These are phyloP conservation scores for Litchi chinensis DNA, from an alignment of 345 rosid genomes.

Conservation along the genomic window DNA sequence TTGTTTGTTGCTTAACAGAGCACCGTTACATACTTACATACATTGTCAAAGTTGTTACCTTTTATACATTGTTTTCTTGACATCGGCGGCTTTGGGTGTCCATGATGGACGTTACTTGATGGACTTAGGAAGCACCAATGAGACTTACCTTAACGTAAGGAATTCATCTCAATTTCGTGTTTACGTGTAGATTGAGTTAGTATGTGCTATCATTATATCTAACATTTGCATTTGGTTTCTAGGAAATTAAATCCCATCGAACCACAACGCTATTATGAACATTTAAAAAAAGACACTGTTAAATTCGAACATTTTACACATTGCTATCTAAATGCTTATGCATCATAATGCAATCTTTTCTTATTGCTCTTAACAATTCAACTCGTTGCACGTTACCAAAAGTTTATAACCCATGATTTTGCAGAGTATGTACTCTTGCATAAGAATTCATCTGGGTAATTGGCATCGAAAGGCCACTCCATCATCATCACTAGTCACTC, in stretches of 20 bases:
- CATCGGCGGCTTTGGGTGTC: too few species aligned
- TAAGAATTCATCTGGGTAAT: constrained; percentile 59
- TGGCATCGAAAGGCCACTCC: constrained; percentile 8
- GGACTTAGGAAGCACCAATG: too few species aligned
- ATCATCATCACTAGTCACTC: not conserved
- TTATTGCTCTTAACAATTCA: not conserved
- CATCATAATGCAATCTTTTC: not conserved
- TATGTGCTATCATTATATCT: constrained; percentile 15
- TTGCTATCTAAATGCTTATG: not conserved
- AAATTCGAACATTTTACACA: constrained; percentile 45
- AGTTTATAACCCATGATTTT: constrained; percentile 18
- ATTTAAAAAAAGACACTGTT: constrained; percentile 86
- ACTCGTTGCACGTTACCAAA: not conserved
- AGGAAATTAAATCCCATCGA: constrained; percentile 74
- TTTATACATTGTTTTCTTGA: constrained; percentile 22
- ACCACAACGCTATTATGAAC: constrained; percentile 89
- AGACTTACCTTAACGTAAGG: too few species aligned
- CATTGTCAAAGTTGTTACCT: constrained; percentile 97
- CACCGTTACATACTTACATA: constrained; percentile 83
- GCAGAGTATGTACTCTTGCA: constrained; percentile 71
- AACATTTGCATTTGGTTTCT: constrained; percentile 34
- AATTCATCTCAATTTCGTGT: too few species aligned
- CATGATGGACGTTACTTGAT: too few species aligned
- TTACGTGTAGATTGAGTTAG: constrained; percentile 1
- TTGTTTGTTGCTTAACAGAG: constrained; percentile 52